Evolutionary conservation across 352 stramenopile genomes (phyloP).

Genomic region (Globisporangium alternatum): DNA sequence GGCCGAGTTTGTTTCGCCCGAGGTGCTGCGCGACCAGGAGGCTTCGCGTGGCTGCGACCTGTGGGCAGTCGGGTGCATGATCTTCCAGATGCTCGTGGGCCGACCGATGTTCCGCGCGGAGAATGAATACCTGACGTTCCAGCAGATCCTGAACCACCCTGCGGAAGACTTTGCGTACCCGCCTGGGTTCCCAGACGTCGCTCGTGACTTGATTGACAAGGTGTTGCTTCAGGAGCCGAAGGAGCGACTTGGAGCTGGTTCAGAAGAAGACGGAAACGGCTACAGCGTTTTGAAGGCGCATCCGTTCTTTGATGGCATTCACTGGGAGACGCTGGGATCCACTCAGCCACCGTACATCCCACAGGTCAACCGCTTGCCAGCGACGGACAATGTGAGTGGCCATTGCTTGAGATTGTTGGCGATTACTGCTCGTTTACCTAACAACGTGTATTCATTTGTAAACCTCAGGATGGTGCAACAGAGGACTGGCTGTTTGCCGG

Average conservation of each 20-base stretch:
- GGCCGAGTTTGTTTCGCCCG: conserved; percentile 90
- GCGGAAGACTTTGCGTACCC: conserved; percentile 79
- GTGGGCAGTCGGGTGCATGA: conserved; percentile 90
- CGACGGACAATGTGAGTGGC: conserved; percentile 63
- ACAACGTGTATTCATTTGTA: neutral
- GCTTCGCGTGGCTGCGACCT: conserved; percentile 84
- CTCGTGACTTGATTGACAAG: conserved; percentile 71
- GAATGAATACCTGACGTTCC: conserved; percentile 91
- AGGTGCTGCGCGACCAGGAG: conserved; percentile 85
- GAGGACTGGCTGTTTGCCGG: conserved; percentile 88
- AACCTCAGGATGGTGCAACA: conserved; percentile 73
- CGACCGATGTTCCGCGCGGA: conserved; percentile 83
- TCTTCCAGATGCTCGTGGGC: conserved; percentile 89
- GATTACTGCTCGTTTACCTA: neutral
- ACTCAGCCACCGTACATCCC: conserved; percentile 56
- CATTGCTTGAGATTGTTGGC: neutral
- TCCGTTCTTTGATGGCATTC: conserved; percentile 81
- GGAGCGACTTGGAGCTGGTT: conserved; percentile 66
- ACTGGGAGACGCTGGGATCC: conserved; percentile 62
- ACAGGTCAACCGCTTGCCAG: conserved; percentile 49
- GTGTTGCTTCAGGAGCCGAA: conserved; percentile 75
- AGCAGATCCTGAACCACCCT: conserved; percentile 86
- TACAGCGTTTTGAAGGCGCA: conserved; percentile 73
- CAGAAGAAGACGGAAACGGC: conserved; percentile 71
- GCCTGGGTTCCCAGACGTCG: conserved; percentile 47